Conservation (phyloP, 2,329 filamentous ascomycete genomes). For the Cytospora chrysosperma region DNA sequence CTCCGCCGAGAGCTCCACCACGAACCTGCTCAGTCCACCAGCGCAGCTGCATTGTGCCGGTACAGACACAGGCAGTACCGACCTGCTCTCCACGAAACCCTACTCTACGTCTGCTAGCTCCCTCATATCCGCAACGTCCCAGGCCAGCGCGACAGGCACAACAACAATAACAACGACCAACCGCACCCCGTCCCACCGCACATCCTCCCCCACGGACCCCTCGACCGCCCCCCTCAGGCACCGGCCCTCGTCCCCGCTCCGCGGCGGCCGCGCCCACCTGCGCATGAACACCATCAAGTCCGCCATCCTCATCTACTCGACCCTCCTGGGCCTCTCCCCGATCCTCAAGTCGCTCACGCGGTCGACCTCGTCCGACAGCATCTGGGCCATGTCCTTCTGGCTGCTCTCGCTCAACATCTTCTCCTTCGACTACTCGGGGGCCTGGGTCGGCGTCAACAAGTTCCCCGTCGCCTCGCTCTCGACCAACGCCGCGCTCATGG, state of each 20-base stretch:
- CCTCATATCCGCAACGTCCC: constrained; percentile 45
- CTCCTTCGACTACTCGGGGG: constrained; percentile 92
- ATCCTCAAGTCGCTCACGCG: constrained; percentile 95
- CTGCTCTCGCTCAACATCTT: constrained; percentile 94
- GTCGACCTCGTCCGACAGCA: constrained; percentile 89
- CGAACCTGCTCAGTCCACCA: constrained; percentile 38
- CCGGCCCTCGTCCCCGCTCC: constrained; percentile 35
- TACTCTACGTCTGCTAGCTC: constrained; percentile 57
- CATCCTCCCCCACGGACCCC: constrained; percentile 32
- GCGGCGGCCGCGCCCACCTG: constrained; percentile 45
- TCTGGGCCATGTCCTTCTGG: constrained; percentile 96
- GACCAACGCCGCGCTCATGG: constrained; percentile 96
- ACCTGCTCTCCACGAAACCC: constrained; percentile 37
- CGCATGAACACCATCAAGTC: constrained; percentile 84
- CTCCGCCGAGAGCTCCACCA: constrained; percentile 47
- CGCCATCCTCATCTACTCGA: constrained; percentile 87
- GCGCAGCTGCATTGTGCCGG: constrained; percentile 26
- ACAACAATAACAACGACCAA: constrained; percentile 26
- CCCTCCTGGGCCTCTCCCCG: constrained; percentile 84
- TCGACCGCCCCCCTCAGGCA: constrained; percentile 34
- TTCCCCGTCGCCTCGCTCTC: constrained; percentile 72
- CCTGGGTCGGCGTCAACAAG: constrained; percentile 53
- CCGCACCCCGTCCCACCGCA: constrained; percentile 29
- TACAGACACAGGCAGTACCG: constrained; percentile 31
- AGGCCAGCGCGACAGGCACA: constrained; percentile 29